phyloP scores from a whole-genome alignment of 1,284 basidiomycete genomes.

The Marasmius sp. region DNA sequence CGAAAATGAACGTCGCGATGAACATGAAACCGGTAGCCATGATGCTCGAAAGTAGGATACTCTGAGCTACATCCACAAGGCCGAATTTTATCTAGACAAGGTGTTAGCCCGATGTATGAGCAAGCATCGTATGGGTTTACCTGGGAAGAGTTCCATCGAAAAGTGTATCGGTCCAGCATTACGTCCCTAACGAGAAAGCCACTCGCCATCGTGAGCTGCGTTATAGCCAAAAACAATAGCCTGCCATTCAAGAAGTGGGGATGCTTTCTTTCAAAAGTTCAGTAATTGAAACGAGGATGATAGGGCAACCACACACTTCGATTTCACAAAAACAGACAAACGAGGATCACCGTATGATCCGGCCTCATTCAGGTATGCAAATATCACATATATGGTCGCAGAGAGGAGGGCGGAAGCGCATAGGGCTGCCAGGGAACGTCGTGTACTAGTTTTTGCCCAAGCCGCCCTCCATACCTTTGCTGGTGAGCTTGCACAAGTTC shows the following conservation, averaged over 20 bases:
- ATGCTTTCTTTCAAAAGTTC: slow-evolving; percentile 50
- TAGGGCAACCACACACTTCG: slow-evolving; percentile 43
- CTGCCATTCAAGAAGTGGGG: slow-evolving; percentile 69
- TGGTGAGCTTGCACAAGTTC: slow-evolving; percentile 51
- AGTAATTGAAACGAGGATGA: background rate
- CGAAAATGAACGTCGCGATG: slow-evolving; percentile 43
- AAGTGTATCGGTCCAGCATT: slow-evolving; percentile 57
- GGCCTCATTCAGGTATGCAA: slow-evolving; percentile 33
- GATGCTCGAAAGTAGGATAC: slow-evolving; percentile 37
- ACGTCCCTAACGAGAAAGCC: slow-evolving; percentile 53
- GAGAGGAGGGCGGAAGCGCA: slow-evolving; percentile 42
- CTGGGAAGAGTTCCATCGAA: slow-evolving; percentile 38
- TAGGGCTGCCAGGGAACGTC: slow-evolving; percentile 43
- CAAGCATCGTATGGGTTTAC: slow-evolving; percentile 11
- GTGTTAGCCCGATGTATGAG: slow-evolving; percentile 1
- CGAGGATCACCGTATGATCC: slow-evolving; percentile 35
- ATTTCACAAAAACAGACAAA: slow-evolving; percentile 60
- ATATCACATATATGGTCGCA: slow-evolving; percentile 39
- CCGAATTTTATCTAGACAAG: slow-evolving; percentile 17
- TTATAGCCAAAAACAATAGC: slow-evolving; percentile 54
- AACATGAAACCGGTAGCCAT: slow-evolving; percentile 39
- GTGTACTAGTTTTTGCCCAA: slow-evolving; percentile 45
- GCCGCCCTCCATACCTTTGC: slow-evolving; percentile 45
- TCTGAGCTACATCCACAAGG: slow-evolving; percentile 31
- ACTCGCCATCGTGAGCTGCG: slow-evolving; percentile 47